Evolutionary conservation across 2,329 filamentous ascomycete species (phyloP).

Genomic region (Colletotrichum euphorbiae): DNA sequence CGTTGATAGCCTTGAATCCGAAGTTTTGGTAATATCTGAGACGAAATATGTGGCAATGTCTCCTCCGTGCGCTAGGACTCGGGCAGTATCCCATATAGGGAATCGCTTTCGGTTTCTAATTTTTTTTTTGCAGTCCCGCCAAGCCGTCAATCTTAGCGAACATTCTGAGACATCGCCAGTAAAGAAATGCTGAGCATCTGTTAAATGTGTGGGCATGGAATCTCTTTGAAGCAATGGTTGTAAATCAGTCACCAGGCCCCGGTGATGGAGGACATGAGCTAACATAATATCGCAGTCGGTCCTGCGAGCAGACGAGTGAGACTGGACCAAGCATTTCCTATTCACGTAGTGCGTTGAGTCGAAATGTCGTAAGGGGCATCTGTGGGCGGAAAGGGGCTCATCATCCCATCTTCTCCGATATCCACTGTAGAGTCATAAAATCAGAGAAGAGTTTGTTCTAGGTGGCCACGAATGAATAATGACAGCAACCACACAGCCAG

Average conservation of each 20-base stretch:
- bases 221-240: background rate
- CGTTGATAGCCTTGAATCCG: conserved; percentile 8
- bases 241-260: background rate
- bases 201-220: background rate
- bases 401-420: conserved; percentile 19
- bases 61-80: conserved; percentile 20
- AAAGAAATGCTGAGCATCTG: background rate
- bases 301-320: background rate
- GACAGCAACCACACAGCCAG: too few relatives aligned
- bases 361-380: conserved; percentile 13
- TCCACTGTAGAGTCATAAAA: conserved; percentile 1
- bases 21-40: conserved; percentile 20
- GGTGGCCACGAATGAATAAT: background rate
- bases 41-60: conserved; percentile 20
- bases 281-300: background rate
- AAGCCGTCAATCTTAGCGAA: background rate
- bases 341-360: background rate
- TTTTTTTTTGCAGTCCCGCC: background rate
- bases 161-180: background rate
- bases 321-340: conserved; percentile 1
- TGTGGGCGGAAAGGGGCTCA: conserved; percentile 10
- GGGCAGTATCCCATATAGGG: background rate
- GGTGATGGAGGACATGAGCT: background rate
- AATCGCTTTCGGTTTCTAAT: conserved; percentile 1
- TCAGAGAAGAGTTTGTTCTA: background rate